A percentile compares a stretch with the other conserved stretches of the same genome.
phyloP scores from a whole-genome alignment of 257 asterid species.

The Jacaranda copaia region DNA sequence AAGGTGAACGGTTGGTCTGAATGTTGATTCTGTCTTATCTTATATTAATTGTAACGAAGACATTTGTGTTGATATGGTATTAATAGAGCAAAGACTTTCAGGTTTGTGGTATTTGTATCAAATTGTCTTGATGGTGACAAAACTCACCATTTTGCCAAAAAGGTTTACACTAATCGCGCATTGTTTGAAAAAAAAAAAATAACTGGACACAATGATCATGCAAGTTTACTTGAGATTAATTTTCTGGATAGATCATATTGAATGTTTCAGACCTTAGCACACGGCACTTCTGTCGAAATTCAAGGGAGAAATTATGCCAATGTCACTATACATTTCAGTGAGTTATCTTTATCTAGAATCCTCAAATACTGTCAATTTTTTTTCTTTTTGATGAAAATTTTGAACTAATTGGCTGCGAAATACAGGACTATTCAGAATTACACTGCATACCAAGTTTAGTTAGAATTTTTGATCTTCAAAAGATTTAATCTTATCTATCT shows the following conservation, averaged over 20 bases:
- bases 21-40: constrained; percentile 31
- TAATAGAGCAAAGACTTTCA: constrained; percentile 8
- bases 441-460: too few relatives aligned
- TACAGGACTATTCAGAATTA: too few relatives aligned
- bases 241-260: too few relatives aligned
- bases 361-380: too few relatives aligned
- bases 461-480: too few relatives aligned
- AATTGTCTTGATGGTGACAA: constrained; percentile 3
- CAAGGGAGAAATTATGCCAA: not conserved
- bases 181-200: too few relatives aligned
- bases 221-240: not conserved
- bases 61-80: constrained; percentile 36
- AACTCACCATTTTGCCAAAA: not conserved
- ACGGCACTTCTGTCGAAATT: too few relatives aligned
- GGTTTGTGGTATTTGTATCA: constrained; percentile 4
- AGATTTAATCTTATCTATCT: too few relatives aligned
- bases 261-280: too few relatives aligned
- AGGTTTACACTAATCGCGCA: too few relatives aligned
- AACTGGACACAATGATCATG: too few relatives aligned
- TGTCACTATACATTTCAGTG: constrained; percentile 19
- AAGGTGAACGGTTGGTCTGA: constrained; percentile 40
- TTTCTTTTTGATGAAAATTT: not conserved
- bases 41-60: constrained; percentile 38
- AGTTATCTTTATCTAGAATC: not conserved
- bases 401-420: not conserved